Evolutionary conservation across 2,329 filamentous ascomycete genomes (phyloP).

Genomic region (Diaporthe sp.): DNA sequence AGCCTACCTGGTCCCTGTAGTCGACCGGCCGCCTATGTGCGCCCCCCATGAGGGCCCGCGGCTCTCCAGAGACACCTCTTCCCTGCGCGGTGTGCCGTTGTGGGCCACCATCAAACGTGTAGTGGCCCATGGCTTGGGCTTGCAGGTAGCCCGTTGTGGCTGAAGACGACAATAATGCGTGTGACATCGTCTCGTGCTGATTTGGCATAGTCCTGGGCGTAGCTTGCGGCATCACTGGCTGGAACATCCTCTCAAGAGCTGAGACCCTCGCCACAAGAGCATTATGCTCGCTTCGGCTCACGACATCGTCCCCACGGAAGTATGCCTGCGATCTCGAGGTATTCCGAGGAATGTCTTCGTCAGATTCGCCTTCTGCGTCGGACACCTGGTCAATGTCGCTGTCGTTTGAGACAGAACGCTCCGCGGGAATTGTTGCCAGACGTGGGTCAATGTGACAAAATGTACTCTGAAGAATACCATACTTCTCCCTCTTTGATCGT

Average conservation of each 20-base stretch:
- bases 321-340: constrained; percentile 16
- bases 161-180: constrained; percentile 34
- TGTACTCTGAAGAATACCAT: constrained; percentile 34
- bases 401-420: neutral
- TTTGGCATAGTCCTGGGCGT: constrained; percentile 36
- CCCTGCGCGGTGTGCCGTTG: neutral
- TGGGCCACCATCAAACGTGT: constrained; percentile 25
- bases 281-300: constrained; percentile 35
- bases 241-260: constrained; percentile 36
- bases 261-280: constrained; percentile 36
- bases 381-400: constrained; percentile 1
- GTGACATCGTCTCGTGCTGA: constrained; percentile 24
- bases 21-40: neutral
- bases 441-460: constrained; percentile 32
- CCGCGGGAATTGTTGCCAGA: neutral
- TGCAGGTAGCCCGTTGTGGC: neutral
- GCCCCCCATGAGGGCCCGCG: neutral
- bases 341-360: neutral
- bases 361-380: constrained; percentile 30
- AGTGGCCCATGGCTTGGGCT: constrained; percentile 33
- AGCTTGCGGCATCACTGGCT: neutral
- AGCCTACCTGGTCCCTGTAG: constrained; percentile 25
- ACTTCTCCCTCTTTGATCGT: constrained; percentile 41
- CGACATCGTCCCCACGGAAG: neutral
- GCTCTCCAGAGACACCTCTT: neutral